Base-by-base conservation (phyloP, 179 eudicot genomes). In the Gypsophila paniculata region DNA sequence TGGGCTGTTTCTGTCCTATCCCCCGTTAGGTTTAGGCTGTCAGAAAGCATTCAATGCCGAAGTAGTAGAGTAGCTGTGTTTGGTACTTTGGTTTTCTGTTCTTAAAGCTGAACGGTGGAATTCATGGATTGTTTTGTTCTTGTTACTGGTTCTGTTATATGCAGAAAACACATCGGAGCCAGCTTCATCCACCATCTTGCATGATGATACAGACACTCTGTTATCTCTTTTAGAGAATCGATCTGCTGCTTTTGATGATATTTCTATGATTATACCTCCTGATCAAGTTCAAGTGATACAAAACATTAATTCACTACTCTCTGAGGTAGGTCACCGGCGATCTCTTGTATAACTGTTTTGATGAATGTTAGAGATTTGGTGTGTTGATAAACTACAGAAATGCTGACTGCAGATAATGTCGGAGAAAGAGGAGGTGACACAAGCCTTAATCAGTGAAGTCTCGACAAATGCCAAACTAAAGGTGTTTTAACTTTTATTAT, bases 351-450 rank as follows among this genome's bases (percentile, higher is more conserved):
- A 58, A n/a, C 8, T 44, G 26, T n/a, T 68, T 64, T 25, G 21
- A 70, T 70, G 34, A 26, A 7, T 49, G 29, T 6, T 46, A 13
- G 23, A 36, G 15, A 32, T 49, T 25, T 46, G 5, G 69, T 58
- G 51, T 48, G 22, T 22, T 22, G 36, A 48, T 58, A 72, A 58
- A 15, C 9, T 10, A 34, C 54, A 18, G 63, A 61, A 68, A 46
- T 44, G 73, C n/a, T 77, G 68, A 61, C 71, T 77, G 80, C 87
- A 94, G 99, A 83, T 94, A 76, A 78, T 83, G 69, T 73, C 81
- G 76, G 99, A 94, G 78, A 91, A 90, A 74, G 95, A 88, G 75
- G 93, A 94, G 74, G 73, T 94, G 76, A 74, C 75, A 63, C 89
- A 86, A 73, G 90, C 90, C 68, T 76, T 94, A 76, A 62, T 81